Percentiles rank a stretch among this genome's conserved stretches.
phyloP scores from a whole-genome alignment of 805 yeast genomes.

The Wickerhamiella allomyrinae region DNA sequence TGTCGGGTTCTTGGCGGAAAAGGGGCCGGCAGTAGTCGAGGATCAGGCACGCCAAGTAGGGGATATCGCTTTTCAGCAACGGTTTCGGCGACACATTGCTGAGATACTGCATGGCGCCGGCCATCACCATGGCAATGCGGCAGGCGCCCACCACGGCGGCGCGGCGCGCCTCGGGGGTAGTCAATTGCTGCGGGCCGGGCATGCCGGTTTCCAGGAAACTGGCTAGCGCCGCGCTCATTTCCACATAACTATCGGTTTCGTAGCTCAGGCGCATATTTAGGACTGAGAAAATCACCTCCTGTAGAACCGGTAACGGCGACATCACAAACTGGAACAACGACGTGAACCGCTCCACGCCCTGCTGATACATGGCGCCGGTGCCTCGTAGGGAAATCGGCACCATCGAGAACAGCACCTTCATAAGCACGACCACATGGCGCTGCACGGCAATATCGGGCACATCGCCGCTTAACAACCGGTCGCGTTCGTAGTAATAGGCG shows the following conservation, averaged over 20 bases:
- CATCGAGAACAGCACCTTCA: background rate
- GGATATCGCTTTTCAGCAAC: background rate
- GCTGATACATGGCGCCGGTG: background rate
- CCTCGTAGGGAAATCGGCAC: background rate
- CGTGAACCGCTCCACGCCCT: background rate
- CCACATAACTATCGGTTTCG: background rate
- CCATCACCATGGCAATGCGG: background rate
- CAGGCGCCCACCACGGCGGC: background rate
- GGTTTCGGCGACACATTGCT: background rate
- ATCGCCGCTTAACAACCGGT: background rate
- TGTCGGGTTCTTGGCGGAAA: background rate
- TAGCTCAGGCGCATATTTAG: background rate
- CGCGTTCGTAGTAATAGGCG: background rate
- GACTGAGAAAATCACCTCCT: background rate
- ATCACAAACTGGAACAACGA: background rate
- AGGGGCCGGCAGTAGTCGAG: background rate
- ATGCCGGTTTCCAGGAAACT: background rate
- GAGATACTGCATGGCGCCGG: background rate
- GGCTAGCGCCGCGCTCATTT: background rate
- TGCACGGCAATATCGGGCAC: background rate
- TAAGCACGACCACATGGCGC: background rate
- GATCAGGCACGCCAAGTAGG: background rate
- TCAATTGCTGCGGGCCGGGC: background rate
- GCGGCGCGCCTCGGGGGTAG: background rate
- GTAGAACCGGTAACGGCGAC: background rate